Conservation (phyloP, 139 green algal genomes). For the Chlamydomonas applanata region DNA sequence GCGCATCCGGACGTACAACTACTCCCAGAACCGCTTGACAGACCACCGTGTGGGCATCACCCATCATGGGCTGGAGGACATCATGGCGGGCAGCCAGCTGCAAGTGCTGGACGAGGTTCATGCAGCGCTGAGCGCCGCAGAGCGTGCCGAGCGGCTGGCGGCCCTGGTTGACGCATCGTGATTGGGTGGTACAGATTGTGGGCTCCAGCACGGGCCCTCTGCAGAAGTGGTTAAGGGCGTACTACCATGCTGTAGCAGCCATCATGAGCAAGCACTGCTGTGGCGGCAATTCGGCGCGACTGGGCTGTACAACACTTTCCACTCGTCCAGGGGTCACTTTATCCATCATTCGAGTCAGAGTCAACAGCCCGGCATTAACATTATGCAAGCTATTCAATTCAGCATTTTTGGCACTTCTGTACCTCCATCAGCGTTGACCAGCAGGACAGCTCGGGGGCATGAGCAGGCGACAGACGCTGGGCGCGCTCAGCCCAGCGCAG, state of each 20-base stretch:
- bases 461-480: slow-evolving; percentile 76
- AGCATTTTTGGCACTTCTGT: too few relatives aligned
- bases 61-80: background rate
- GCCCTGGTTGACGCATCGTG: background rate
- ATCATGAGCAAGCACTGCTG: too few relatives aligned
- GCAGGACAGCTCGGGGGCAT: slow-evolving; percentile 26
- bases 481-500: slow-evolving; percentile 52
- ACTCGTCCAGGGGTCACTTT: too few relatives aligned
- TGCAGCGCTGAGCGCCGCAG: background rate
- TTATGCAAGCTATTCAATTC: too few relatives aligned
- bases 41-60: slow-evolving; percentile 13
- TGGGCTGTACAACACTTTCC: too few relatives aligned
- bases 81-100: slow-evolving; percentile 6
- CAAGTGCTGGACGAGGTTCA: background rate
- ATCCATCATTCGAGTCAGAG: too few relatives aligned
- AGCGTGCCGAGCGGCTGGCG: background rate
- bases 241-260: too few relatives aligned
- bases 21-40: slow-evolving; percentile 15
- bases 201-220: too few relatives aligned
- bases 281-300: too few relatives aligned
- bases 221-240: too few relatives aligned
- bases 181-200: too few relatives aligned
- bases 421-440: background rate
- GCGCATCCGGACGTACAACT: slow-evolving; percentile 97
- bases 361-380: too few relatives aligned